Conservation (phyloP, 192 early-diverging fungal genomes). For the Irineochytrium annulatum region DNA sequence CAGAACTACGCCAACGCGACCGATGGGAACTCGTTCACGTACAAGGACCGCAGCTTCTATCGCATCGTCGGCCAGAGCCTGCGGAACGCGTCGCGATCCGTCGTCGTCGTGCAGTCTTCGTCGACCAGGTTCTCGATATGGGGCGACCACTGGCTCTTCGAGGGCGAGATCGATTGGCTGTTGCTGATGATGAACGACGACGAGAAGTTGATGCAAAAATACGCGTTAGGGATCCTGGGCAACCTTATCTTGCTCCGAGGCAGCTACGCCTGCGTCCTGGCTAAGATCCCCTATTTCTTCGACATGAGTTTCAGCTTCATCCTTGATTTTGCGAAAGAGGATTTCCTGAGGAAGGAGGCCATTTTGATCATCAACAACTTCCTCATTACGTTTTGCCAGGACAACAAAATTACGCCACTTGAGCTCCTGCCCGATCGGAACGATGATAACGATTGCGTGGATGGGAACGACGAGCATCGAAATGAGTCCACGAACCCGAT, state of each 20-base stretch:
- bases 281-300: slow-evolving; percentile 32
- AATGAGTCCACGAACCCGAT: neutral
- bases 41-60: slow-evolving; percentile 34
- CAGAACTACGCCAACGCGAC: slow-evolving; percentile 28
- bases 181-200: slow-evolving; percentile 32
- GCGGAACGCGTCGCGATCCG: slow-evolving; percentile 25
- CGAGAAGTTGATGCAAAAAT: slow-evolving; percentile 29
- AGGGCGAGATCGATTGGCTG: slow-evolving; percentile 38
- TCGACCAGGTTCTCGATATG: slow-evolving; percentile 14
- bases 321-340: slow-evolving; percentile 14
- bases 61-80: slow-evolving; percentile 15
- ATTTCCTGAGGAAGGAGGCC: slow-evolving; percentile 32
- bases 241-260: slow-evolving; percentile 31
- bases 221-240: slow-evolving; percentile 36
- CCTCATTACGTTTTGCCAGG: slow-evolving; percentile 29
- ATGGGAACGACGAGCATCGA: neutral
- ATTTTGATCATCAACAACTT: slow-evolving; percentile 35
- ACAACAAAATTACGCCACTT: slow-evolving; percentile 13
- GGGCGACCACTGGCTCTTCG: slow-evolving; percentile 39
- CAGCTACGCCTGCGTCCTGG: slow-evolving; percentile 21
- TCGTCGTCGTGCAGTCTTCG: slow-evolving; percentile 11
- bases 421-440: slow-evolving; percentile 6
- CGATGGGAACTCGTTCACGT: slow-evolving; percentile 24
- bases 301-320: slow-evolving; percentile 30
- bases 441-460: neutral